A percentile compares a stretch with the other conserved stretches of the same genome.
phyloP scores from a whole-genome alignment of 2,329 filamentous ascomycete species.

The Cryphonectria nitschkei region DNA sequence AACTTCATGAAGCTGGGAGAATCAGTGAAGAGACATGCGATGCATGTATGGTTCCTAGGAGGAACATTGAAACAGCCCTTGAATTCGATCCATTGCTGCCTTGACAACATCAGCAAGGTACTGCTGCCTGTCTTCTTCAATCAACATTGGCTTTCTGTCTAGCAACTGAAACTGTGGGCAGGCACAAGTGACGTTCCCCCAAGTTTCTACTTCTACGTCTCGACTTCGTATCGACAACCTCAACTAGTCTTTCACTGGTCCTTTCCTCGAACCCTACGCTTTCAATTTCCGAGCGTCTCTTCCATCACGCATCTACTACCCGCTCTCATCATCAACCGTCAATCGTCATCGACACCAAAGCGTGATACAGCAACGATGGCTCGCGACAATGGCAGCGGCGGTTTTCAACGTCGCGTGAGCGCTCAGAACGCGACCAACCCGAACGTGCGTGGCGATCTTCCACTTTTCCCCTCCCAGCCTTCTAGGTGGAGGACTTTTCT shows the following conservation, averaged over 20 bases:
- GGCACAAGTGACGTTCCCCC: neutral
- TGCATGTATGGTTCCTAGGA: neutral
- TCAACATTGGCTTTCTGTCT: too few species aligned
- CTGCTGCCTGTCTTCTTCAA: neutral
- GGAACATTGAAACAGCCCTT: neutral
- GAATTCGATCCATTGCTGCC: neutral
- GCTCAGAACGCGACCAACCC: neutral
- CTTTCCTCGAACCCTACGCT: neutral
- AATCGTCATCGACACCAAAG: neutral
- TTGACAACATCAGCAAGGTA: neutral
- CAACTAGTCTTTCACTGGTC: neutral
- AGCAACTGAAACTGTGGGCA: neutral
- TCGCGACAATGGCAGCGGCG: constrained; percentile 18
- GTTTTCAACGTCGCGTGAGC: constrained; percentile 6
- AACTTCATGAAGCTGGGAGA: neutral
- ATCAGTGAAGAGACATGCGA: neutral
- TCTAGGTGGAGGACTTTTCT: neutral
- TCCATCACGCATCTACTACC: neutral
- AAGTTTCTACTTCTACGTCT: neutral
- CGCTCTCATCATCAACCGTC: neutral
- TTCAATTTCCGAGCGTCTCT: neutral
- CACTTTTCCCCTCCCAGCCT: too few species aligned
- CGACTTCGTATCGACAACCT: neutral
- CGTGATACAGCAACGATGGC: constrained; percentile 12
- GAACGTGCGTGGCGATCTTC: neutral